These are phyloP conservation scores for Epichloe festucae DNA, from an alignment of 2,329 filamentous ascomycete genomes.

Conservation along the genomic window DNA sequence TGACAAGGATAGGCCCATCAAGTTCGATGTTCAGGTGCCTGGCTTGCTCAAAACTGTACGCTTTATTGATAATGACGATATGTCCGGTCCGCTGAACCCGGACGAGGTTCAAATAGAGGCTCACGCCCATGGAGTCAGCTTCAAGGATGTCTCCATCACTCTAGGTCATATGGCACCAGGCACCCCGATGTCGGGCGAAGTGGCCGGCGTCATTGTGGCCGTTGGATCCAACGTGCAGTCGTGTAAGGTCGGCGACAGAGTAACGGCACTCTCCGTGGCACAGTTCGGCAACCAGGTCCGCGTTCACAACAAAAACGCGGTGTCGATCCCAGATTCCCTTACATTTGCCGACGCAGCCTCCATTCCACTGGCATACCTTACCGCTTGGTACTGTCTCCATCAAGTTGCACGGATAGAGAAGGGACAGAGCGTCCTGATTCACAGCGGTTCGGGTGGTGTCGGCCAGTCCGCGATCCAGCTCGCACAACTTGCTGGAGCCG, in stretches of 20 bases:
- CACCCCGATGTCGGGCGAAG: background rate
- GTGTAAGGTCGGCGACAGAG: background rate
- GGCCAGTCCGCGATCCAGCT: constrained; percentile 27
- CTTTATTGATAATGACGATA: too few relatives aligned
- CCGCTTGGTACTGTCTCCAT: background rate
- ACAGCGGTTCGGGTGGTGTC: constrained; percentile 23
- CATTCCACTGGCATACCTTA: background rate
- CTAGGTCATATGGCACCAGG: background rate
- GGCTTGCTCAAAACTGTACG: too few relatives aligned
- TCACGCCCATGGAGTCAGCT: background rate
- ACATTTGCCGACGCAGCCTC: background rate
- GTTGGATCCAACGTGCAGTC: background rate
- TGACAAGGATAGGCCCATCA: too few relatives aligned
- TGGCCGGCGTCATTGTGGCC: background rate
- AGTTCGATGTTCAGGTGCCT: too few relatives aligned
- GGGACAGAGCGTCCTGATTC: constrained; percentile 24
- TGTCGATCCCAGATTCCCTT: background rate
- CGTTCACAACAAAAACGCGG: background rate
- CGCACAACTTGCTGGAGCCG: constrained; percentile 23
- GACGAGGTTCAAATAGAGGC: background rate
- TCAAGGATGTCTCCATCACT: background rate
- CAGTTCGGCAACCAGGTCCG: too few relatives aligned
- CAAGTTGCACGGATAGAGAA: background rate
- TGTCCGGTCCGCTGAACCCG: background rate
- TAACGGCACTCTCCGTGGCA: background rate